Evolutionary conservation across 139 green algal genomes (phyloP), one percentile per base, ranked within the genome.

Genomic region (Coelastrella sp.): DNA sequence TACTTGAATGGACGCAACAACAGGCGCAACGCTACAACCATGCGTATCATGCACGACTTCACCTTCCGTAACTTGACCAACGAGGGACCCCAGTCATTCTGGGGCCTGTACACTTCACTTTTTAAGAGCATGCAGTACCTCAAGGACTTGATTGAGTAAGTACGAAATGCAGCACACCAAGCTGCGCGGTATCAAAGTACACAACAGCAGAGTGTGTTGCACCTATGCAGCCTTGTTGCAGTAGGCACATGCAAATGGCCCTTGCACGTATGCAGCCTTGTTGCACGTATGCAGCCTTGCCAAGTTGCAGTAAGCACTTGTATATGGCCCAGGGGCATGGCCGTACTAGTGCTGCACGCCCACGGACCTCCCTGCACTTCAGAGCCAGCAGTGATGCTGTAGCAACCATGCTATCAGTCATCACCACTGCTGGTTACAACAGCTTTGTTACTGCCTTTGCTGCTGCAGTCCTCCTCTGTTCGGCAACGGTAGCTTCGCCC

Each of bases 131-230:
- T 83, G 5, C 57, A 56, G 5, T 83, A 83, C 77, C 77, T 83
- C 11, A 83, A 83, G 54, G 77, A 83, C 47, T 32, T 83, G 5
- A 83, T 83, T 17, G 77, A 83, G 77, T 83, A 19, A 65, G 77
- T 66, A 20, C 14, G 5, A 22, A 22, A n/a, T 20, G 61, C 11
- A 71, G 61, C 61, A 71, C 61, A 71, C 61, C 61, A 13, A 19
- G 8, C 11, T 10, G 61, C 60, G 77, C 77, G 5, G n/a, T 47
- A 47, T 47, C 32, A 47, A 47, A 47, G 32, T 47, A 47, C 32
- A 47, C 32, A 47, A 47, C 32, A 47, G 32, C 32, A 47, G 32
- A 47, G 32, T 47, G 32, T 47, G 32, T 47, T 47, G 32, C 32
- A 47, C 32, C 32, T 47, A 47, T 47, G 32, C 32, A 47, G 32